These are phyloP conservation scores for Herpetomonas tarakana DNA, from an alignment of 208 protist genomes.

Conservation along the genomic window DNA sequence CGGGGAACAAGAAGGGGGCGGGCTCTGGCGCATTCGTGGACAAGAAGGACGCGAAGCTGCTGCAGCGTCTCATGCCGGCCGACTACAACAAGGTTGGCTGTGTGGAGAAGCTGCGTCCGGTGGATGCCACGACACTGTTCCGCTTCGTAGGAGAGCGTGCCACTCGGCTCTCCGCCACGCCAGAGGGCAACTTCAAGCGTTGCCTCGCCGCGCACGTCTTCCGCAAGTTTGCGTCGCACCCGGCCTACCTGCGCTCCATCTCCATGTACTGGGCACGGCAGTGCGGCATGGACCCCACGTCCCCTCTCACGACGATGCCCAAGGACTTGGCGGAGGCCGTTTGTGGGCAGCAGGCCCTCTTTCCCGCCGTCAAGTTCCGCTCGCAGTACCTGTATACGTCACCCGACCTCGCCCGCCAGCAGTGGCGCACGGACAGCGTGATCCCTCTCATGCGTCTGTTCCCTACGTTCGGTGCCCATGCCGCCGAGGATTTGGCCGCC, in stretches of 20 bases:
- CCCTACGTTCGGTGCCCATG: slow-evolving; percentile 54
- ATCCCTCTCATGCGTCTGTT: slow-evolving; percentile 84
- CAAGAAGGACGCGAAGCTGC: slow-evolving; percentile 77
- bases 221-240: slow-evolving; percentile 76
- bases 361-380: slow-evolving; percentile 80
- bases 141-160: slow-evolving; percentile 80
- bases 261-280: slow-evolving; percentile 87
- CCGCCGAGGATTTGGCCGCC: slow-evolving; percentile 79
- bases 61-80: slow-evolving; percentile 62
- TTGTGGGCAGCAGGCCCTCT: slow-evolving; percentile 71
- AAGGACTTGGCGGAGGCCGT: slow-evolving; percentile 58
- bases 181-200: slow-evolving; percentile 54
- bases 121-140: slow-evolving; percentile 72
- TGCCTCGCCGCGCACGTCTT: slow-evolving; percentile 77
- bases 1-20: slow-evolving; percentile 4
- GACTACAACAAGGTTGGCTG: slow-evolving; percentile 74
- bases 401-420: slow-evolving; percentile 70
- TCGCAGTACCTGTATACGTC: slow-evolving; percentile 80
- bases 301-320: slow-evolving; percentile 54
- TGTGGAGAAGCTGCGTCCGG: slow-evolving; percentile 77
- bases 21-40: slow-evolving; percentile 25
- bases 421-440: slow-evolving; percentile 75
- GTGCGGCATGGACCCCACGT: slow-evolving; percentile 46
- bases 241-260: slow-evolving; percentile 57
- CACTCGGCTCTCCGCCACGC: slow-evolving; percentile 19